A percentile compares a stretch with the other conserved stretches of the same genome.
Evolutionary conservation across 768 basidiomycete genomes (phyloP).

Genomic region (Phylloporus scabripes): DNA sequence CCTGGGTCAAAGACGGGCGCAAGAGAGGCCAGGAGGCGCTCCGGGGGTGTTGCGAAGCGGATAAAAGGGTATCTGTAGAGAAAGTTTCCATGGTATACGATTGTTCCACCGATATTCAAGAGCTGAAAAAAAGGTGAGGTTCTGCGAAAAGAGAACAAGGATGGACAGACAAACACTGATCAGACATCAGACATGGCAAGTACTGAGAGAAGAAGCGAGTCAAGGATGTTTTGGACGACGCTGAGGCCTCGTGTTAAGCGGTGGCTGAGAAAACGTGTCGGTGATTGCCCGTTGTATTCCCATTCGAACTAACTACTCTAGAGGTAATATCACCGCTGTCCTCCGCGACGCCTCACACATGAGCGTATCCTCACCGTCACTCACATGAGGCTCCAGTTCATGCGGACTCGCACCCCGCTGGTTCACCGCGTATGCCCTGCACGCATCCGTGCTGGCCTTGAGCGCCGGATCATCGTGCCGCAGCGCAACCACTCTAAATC

Average conservation of each 20-base stretch:
- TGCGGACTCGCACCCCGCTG: constrained; percentile 53
- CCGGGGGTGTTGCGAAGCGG: constrained; percentile 12
- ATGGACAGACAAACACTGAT: constrained; percentile 10
- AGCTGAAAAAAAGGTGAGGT: constrained; percentile 17
- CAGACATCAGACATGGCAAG: constrained; percentile 29
- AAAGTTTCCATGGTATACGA: constrained; percentile 30
- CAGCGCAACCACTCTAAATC: constrained; percentile 51
- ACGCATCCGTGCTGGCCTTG: constrained; percentile 56
- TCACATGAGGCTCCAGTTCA: constrained; percentile 59
- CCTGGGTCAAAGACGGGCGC: constrained; percentile 16
- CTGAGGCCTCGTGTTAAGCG: constrained; percentile 27
- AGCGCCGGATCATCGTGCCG: constrained; percentile 52
- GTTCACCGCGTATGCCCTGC: constrained; percentile 57
- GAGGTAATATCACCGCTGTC: neutral
- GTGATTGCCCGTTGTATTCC: constrained; percentile 25
- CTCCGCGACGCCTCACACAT: constrained; percentile 24
- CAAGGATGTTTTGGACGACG: constrained; percentile 11
- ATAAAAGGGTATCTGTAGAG: constrained; percentile 27
- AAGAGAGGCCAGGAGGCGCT: constrained; percentile 9
- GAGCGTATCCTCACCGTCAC: constrained; percentile 51
- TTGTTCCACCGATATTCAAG: constrained; percentile 30
- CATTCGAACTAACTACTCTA: constrained; percentile 9
- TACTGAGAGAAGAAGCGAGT: constrained; percentile 8
- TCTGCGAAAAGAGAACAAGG: neutral
- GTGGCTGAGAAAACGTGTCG: constrained; percentile 36